A percentile compares a stretch with the other conserved stretches of the same genome.
These are phyloP conservation scores for Elongisporangium senticosum DNA, from an alignment of 352 stramenopile species.

Conservation along the genomic window DNA sequence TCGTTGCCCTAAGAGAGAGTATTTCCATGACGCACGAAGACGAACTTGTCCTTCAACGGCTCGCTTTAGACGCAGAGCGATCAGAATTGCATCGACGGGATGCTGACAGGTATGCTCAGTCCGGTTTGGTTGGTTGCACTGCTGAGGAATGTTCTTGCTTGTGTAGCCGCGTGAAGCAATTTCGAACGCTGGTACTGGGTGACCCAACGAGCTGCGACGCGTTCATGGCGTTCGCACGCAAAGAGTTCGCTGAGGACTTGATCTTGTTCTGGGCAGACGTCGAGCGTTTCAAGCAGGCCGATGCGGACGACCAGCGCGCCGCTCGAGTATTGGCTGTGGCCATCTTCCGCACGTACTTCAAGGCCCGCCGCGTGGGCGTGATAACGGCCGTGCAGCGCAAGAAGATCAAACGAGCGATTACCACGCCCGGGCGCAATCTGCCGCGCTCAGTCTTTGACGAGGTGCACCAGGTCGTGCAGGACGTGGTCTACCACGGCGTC, in stretches of 20 bases:
- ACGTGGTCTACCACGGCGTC: constrained; percentile 51
- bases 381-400: constrained; percentile 62
- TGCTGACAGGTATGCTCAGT: not conserved
- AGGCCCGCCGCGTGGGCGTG: constrained; percentile 51
- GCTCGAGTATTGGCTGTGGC: constrained; percentile 26
- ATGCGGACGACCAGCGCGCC: not conserved
- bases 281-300: constrained; percentile 37
- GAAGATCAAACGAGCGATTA: constrained; percentile 63
- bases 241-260: constrained; percentile 53
- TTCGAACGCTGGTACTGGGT: constrained; percentile 32
- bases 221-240: constrained; percentile 38
- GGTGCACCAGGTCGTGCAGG: constrained; percentile 44
- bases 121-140: not conserved
- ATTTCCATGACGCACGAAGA: constrained; percentile 29
- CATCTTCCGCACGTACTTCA: constrained; percentile 58
- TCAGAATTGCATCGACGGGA: constrained; percentile 23
- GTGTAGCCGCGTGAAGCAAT: constrained; percentile 25
- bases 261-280: constrained; percentile 56
- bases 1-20: constrained; percentile 31
- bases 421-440: constrained; percentile 46
- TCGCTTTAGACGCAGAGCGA: constrained; percentile 13
- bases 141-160: not conserved
- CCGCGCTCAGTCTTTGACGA: constrained; percentile 44
- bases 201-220: constrained; percentile 17
- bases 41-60: constrained; percentile 16